These are phyloP conservation scores for Microstegium vimineum DNA, from an alignment of 176 grass and related monocot species.

Conservation along the genomic window DNA sequence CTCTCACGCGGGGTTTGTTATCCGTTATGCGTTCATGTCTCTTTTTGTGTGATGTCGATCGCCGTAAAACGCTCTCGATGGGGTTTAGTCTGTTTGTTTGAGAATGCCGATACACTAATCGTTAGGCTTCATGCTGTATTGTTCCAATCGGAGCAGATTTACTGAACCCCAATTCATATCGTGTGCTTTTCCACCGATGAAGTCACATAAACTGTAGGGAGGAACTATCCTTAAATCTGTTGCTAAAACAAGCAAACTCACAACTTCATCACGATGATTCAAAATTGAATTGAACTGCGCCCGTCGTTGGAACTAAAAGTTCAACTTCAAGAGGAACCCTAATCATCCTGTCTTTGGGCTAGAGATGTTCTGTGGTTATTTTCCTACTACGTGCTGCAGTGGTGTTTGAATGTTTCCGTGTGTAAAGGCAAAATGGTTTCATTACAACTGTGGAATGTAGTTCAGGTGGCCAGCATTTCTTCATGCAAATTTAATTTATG, in stretches of 20 bases:
- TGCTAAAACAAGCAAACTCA: neutral
- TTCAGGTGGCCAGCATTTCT: neutral
- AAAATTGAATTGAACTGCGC: neutral
- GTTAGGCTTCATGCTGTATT: neutral
- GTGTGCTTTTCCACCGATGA: neutral
- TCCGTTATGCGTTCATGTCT: too few species aligned
- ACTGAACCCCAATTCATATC: neutral
- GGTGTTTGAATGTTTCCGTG: neutral
- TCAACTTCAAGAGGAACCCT: neutral
- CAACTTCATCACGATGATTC: neutral
- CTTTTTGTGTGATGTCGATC: neutral
- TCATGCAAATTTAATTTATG: neutral
- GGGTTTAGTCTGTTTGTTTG: constrained; percentile 6
- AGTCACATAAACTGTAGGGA: neutral
- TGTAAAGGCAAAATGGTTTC: neutral
- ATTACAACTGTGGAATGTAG: neutral
- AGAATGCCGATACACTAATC: neutral
- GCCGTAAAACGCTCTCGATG: neutral
- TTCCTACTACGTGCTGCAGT: neutral
- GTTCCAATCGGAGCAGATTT: neutral
- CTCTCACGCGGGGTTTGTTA: neutral
- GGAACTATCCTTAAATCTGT: neutral
- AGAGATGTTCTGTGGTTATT: neutral
- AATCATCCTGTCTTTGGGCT: neutral
- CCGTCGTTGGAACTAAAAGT: neutral